Evolutionary conservation across 306 rosid species (phyloP), one percentile per base, ranked within the genome.

Genomic region (Lathyrus aphaca): DNA sequence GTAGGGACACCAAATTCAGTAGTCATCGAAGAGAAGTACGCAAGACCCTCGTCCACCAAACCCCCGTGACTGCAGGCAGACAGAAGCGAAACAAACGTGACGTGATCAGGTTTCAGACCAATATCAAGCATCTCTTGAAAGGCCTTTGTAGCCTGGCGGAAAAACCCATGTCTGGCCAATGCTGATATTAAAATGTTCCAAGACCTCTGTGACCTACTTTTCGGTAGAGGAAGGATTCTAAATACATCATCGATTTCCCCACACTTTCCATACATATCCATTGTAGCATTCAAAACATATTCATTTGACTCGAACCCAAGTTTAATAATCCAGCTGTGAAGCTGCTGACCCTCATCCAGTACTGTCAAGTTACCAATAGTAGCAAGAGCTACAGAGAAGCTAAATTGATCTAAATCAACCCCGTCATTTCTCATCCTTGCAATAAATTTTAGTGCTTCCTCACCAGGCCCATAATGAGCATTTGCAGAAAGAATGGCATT

Each of bases 201-300:
- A 50, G 98, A 85, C 45, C 89, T 76, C 16, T 79, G 82, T 18
- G 91, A 81, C 79, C 96, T 86, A 40, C 44, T 55, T 50, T 68
- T 64, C 21, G 89, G 86, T 17, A 44, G 74, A 51, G 91, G 97
- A 64, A 85, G 83, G 32, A 90, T 71, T 80, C 65, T 83, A 66
- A 88, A 68, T 51, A 89, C 96, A 69, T 85, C 91, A 62, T 87
- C 89, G 62, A 90, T 78, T 73, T 88, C 94, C 53, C 97, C 96
- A 68, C 98, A 94, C 80, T 90, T 94, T 77, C 89, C 98, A 70
- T 90, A 90, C 98, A 94, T 94, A 80, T 87, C 96, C 98, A 94
- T 94, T 19, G 82, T 82, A 75, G 94, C 84, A 80, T 88, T 90
- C 64, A 83, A 70, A 63, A 88, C 83, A 25, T 81, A 94, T 80